Percentiles rank a stretch among this genome's conserved stretches.
Evolutionary conservation across 2,329 filamentous ascomycete species (phyloP).

Genomic region (Colletotrichum shisoi): DNA sequence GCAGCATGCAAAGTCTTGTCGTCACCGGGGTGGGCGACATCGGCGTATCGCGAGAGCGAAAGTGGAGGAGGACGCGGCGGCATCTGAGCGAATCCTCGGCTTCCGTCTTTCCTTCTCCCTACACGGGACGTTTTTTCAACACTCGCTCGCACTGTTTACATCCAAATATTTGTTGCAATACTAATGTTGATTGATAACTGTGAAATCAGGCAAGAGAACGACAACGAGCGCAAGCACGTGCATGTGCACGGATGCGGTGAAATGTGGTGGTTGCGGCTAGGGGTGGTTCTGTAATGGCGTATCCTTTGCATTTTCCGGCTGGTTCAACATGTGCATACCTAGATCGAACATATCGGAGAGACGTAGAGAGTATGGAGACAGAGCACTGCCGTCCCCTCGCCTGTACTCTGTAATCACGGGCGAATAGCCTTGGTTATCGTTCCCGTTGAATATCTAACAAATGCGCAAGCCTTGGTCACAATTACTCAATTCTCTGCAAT

Average conservation of each 20-base stretch:
- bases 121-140: too few relatives aligned
- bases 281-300: slow-evolving; percentile 8
- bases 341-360: background rate
- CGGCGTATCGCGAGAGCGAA: slow-evolving; percentile 3
- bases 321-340: background rate
- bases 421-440: too few relatives aligned
- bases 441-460: background rate
- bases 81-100: background rate
- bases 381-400: too few relatives aligned
- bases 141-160: background rate
- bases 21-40: slow-evolving; percentile 20
- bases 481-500: background rate
- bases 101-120: too few relatives aligned
- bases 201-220: slow-evolving; percentile 1
- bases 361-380: too few relatives aligned
- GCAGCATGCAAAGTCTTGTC: background rate
- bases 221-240: slow-evolving; percentile 3
- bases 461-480: slow-evolving; percentile 7
- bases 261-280: background rate
- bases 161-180: background rate
- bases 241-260: background rate
- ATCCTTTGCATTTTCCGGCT: slow-evolving; percentile 17
- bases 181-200: slow-evolving; percentile 34
- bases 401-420: background rate
- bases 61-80: background rate